Base-by-base conservation (phyloP, 2,329 filamentous ascomycete genomes). In the Chalara sp. region DNA sequence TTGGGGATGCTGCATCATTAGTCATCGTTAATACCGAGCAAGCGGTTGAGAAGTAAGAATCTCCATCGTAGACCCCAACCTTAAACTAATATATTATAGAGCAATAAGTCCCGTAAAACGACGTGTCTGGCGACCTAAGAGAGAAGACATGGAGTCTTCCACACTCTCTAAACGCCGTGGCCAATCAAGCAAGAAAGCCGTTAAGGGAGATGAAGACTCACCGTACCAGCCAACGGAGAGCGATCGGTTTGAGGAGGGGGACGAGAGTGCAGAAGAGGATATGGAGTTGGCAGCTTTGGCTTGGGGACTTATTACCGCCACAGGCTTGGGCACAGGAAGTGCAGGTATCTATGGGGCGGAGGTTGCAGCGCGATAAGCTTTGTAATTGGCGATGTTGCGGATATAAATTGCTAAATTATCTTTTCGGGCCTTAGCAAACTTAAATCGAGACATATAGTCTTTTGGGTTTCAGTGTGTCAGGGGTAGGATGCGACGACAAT, bases 291-390 rank as follows among this genome's bases (percentile, higher is more conserved):
- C 70, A 2, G 69, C 74, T 6, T 62, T 77, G 29, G 64, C 69
- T 4, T 77, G 74, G 74, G 73, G 71, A 2, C 56, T 77, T 44
- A 67, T 69, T 10, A 67, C 66, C 12, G 48, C 73, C 11, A 70
- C 70, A 1, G 75, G 75, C 1, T 59, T 78, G 29, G 73, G 73
- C 3, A 61, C 66, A 40, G 74, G 72, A 7, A 70, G 67, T 51
- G 68, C 72, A 11, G 72, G 70, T 10, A 72, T 76, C 4, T 72
- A 71, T 58, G 75, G 74, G 3, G 74, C 66, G 1, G 74, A 77
- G 64, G 43, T 53, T 40, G 45, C 53, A 5, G 53, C 51, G 11
- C 51, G 52, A 29, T 60, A 28, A 37, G 21, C 21, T 21, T 21
- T 21, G 21, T 21, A 21, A 21, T 21, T 21, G 21, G 21, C 21